Evolutionary conservation across 2,329 filamentous ascomycete species (phyloP).

Genomic region (Epichloe aotearoae): DNA sequence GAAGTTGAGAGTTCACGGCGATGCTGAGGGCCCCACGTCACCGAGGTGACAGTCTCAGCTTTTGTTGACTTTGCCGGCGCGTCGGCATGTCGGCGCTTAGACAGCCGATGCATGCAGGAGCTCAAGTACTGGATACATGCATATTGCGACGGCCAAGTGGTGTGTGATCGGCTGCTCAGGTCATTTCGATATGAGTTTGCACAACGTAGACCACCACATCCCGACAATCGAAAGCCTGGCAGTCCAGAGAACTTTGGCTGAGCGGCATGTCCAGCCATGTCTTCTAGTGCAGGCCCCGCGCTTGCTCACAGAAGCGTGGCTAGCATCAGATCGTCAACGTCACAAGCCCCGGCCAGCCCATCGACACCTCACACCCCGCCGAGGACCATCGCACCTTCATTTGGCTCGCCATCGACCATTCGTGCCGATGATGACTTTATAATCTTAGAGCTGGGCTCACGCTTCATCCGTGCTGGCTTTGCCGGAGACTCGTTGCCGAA

Average conservation of each 20-base stretch:
- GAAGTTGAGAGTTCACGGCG: background rate
- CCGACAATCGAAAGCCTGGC: no score
- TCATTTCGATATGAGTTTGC: background rate
- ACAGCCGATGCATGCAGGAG: background rate
- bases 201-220: background rate
- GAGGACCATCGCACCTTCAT: conserved; percentile 38
- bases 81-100: conserved; percentile 16
- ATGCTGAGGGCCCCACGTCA: conserved; percentile 13
- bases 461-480: conserved; percentile 71
- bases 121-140: background rate
- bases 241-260: background rate
- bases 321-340: conserved; percentile 36
- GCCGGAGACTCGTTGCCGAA: conserved; percentile 74
- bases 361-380: conserved; percentile 49
- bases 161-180: background rate
- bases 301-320: conserved; percentile 46
- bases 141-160: background rate
- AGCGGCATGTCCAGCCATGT: conserved; percentile 22
- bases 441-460: conserved; percentile 69
- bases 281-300: conserved; percentile 27
- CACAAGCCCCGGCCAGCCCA: conserved; percentile 19
- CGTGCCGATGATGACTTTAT: conserved; percentile 72
- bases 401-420: conserved; percentile 47
- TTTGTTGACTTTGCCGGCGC: conserved; percentile 17
- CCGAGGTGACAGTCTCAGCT: conserved; percentile 13